A percentile compares a stretch with the other conserved stretches of the same genome.
Conservation (phyloP, 495 filamentous ascomycete genomes). For the Durotheca rogersii region DNA sequence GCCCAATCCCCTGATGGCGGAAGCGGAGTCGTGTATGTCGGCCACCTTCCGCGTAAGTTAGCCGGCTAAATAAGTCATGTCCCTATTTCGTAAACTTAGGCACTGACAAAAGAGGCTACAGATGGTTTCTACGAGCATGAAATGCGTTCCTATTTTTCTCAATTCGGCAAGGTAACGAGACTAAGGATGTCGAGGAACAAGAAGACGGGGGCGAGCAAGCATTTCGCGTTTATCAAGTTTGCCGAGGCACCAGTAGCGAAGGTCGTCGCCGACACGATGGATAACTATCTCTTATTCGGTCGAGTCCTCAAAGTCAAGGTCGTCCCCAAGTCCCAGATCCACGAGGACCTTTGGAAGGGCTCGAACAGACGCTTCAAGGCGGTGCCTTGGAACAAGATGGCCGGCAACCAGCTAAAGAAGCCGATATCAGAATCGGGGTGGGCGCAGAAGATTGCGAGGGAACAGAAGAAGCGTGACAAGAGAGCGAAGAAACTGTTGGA, state of each 20-base stretch:
- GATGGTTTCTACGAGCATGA: conserved; percentile 94
- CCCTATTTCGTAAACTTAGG: conserved; percentile 21
- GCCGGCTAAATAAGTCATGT: conserved; percentile 1
- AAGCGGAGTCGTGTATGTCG: conserved; percentile 84
- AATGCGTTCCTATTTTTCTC: conserved; percentile 91
- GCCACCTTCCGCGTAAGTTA: conserved; percentile 68
- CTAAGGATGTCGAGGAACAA: conserved; percentile 86
- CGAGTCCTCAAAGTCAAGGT: conserved; percentile 85
- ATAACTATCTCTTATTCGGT: conserved; percentile 94
- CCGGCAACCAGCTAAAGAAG: conserved; percentile 68
- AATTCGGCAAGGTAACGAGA: conserved; percentile 82
- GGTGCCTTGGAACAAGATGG: conserved; percentile 80
- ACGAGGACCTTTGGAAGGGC: conserved; percentile 80
- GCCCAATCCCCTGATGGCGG: conserved; percentile 48
- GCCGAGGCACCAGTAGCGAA: conserved; percentile 72
- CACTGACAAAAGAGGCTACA: conserved; percentile 12
- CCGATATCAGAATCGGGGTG: conserved; percentile 71
- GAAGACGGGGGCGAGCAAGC: conserved; percentile 81
- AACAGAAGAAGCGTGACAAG: conserved; percentile 63
- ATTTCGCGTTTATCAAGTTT: conserved; percentile 95
- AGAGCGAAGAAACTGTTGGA: conserved; percentile 74
- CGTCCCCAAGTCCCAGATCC: conserved; percentile 72
- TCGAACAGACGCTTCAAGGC: conserved; percentile 85
- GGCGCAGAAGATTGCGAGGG: conserved; percentile 67
- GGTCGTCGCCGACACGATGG: conserved; percentile 91